A percentile compares a stretch with the other conserved stretches of the same genome.
Evolutionary conservation across 305 asterid species (phyloP).

Genomic region (Striga hermonthica): DNA sequence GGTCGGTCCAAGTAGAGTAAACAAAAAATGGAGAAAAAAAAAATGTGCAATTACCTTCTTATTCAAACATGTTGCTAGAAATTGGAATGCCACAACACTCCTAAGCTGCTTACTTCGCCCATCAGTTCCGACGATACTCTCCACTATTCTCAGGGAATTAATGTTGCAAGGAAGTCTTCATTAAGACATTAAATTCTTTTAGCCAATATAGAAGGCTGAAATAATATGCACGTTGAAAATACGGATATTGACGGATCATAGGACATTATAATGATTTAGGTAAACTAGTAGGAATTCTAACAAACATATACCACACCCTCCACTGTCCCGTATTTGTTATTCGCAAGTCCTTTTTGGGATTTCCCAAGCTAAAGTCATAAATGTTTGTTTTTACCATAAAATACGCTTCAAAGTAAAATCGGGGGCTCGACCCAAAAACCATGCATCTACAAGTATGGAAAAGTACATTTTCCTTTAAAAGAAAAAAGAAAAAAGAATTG

Average conservation of each 20-base stretch:
- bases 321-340: background rate
- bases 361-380: background rate
- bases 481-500: background rate
- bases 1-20: background rate
- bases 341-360: background rate
- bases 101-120: constrained; percentile 71
- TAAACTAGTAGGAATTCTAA: background rate
- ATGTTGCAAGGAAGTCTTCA: constrained; percentile 68
- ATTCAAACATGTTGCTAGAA: constrained; percentile 55
- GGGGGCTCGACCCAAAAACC: background rate
- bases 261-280: constrained; percentile 5
- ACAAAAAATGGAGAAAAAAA: background rate
- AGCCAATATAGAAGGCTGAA: no score
- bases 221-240: no score
- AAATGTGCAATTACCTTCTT: constrained; percentile 45
- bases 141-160: constrained; percentile 77
- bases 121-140: constrained; percentile 54
- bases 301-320: background rate
- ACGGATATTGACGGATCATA: constrained; percentile 1
- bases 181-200: constrained; percentile 20
- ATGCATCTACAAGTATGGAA: background rate
- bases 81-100: constrained; percentile 67
- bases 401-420: background rate
- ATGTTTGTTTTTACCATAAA: background rate
- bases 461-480: background rate